Evolutionary conservation across 768 basidiomycete genomes (phyloP).

Genomic region (Collybiopsis confluens): DNA sequence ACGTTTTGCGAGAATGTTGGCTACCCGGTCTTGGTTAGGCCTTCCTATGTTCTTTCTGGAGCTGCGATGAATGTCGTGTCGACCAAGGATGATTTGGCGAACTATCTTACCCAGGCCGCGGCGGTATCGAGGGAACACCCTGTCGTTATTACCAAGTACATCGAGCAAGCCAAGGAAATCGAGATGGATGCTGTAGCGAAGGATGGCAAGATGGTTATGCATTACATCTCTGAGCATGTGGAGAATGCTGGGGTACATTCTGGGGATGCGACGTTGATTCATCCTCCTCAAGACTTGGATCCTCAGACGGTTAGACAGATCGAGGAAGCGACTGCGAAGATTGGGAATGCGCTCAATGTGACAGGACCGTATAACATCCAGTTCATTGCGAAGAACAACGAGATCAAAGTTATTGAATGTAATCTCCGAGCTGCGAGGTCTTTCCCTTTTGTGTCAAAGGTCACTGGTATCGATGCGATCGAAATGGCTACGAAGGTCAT

Average conservation of each 20-base stretch:
- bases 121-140: conserved; percentile 96
- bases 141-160: conserved; percentile 98
- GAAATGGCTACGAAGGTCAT: conserved; percentile 99
- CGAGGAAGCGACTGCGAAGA: conserved; percentile 95
- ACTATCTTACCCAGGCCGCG: conserved; percentile 91
- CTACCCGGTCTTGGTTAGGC: conserved; percentile 94
- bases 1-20: conserved; percentile 90
- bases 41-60: conserved; percentile 98
- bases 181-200: conserved; percentile 99
- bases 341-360: conserved; percentile 95
- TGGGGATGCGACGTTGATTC: conserved; percentile 96
- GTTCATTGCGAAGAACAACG: conserved; percentile 99
- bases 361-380: conserved; percentile 99
- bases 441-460: conserved; percentile 98
- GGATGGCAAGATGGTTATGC: conserved; percentile 98
- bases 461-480: conserved; percentile 95
- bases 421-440: conserved; percentile 96
- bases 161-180: conserved; percentile 99
- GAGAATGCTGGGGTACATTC: conserved; percentile 99
- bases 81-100: conserved; percentile 83
- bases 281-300: conserved; percentile 97
- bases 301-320: conserved; percentile 95
- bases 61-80: conserved; percentile 99
- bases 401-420: conserved; percentile 99
- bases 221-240: conserved; percentile 98